Base-by-base conservation (phyloP, 129 eudicot genomes). In the Silybum marianum region DNA sequence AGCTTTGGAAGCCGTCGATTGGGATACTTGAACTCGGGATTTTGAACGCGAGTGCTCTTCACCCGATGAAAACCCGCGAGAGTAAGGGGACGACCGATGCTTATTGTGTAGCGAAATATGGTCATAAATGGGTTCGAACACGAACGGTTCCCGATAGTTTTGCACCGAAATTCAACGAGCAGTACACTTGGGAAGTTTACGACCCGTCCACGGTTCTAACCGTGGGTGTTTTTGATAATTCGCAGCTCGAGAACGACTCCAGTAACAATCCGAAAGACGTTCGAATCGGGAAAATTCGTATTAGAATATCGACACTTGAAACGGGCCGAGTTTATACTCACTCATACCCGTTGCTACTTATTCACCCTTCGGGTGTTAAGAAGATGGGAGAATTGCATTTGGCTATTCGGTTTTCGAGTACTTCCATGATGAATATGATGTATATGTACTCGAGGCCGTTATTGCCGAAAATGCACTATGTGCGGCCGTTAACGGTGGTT, bases 161-260 rank as follows among this genome's bases (percentile, higher is more conserved):
- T 46, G 87, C 77, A 75, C 98, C 98, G 0, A 88, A 84, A 74
- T 95, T 85, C 78, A 95, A 95, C 62, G 98, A 95, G 84, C 97
- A 95, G 71, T 95, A 95, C 86, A 87, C 97, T 48, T 95, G 98
- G 98, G 98, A 95, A 78, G 98, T 95, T 70, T 90, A 76, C 51
- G 98, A 95, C 78, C 98, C 97, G 7, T 81, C 96, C 69, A 95
- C 98, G 0, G 98, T 95, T 85, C 86, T 95, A 71, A 92, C 98
- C 7, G 81, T 95, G 3, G 96, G 97, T 32, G 97, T 95, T 78
- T 92, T 95, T 14, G 97, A 92, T 62, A 92, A 92, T 68, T 62
- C 90, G 1, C 96, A 88, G 66, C 75, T 92, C 10, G 78, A 85
- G 9, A 88, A 87, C 7, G 84, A 78, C 34, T 81, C 74, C 34